Evolutionary conservation across 345 rosid genomes (phyloP), one percentile per base, ranked within the genome.

Genomic region (Linum lewisii): DNA sequence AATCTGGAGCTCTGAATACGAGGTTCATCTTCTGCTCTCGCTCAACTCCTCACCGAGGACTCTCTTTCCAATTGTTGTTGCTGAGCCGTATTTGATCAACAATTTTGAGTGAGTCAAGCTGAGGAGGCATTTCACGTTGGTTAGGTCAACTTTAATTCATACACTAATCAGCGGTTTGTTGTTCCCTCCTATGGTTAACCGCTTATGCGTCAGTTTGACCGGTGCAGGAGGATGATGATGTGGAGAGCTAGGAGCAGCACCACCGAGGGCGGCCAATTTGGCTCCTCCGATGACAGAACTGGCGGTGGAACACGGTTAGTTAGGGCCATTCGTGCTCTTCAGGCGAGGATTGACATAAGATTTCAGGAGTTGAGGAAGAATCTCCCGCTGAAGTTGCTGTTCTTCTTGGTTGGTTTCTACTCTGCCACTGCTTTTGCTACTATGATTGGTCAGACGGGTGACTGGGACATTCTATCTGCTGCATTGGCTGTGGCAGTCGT

Each of bases 401-500:
- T 86, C 76, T 84, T 92, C 72, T 69, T 92, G 85, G 84, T 81
- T 3, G 98, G 98, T 20, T 92, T 80, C 69, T 92, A 92, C 59
- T 88, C 87, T 65, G 96, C 98, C 58, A 92, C 92, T 18, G 87
- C 87, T 55, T 85, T 85, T 58, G 78, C 84, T 10, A 85, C 84
- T 51, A 87, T 84, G 64, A 92, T 86, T n/a, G 98, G 98, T 69
- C 96, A 92, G 77, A 88, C 93, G 11, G 98, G 95, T 60, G 98
- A 92, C 59, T 92, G 96, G 98, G 98, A 92, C 83, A 90, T 88
- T 53, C 75, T 92, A 18, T 86, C 98, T 64, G 98, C 96, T 62
- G 95, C 80, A 37, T 73, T 87, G 50, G 96, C 96, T 23, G 91
- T 84, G 36, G 71, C 71, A 26, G 75, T 84, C 24, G 95, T 88